phyloP scores from a whole-genome alignment of 176 grass and related monocot genomes.

The Triticum aestivum region DNA sequence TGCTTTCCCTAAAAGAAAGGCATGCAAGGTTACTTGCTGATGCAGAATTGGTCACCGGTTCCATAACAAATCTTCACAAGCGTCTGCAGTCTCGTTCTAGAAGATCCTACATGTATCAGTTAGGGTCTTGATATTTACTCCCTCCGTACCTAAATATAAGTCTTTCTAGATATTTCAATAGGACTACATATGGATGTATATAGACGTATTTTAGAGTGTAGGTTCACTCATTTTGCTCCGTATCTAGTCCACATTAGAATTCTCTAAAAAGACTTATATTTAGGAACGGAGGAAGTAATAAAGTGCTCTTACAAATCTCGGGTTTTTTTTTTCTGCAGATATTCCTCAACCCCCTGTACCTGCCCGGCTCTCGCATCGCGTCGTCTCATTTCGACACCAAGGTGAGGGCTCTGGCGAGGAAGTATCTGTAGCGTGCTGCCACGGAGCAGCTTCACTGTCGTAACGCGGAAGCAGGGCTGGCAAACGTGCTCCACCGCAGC shows the following conservation, averaged over 20 bases:
- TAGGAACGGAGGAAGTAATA: no score
- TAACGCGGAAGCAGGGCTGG: background rate
- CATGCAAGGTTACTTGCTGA: background rate
- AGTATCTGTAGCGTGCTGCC: conserved; percentile 49
- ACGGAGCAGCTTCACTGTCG: background rate
- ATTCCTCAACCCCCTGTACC: conserved; percentile 76
- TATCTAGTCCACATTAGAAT: no score
- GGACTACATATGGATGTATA: no score
- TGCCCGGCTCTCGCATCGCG: conserved; percentile 79
- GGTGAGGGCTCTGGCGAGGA: conserved; percentile 83
- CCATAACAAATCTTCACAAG: background rate
- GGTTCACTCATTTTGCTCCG: no score
- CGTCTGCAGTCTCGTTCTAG: background rate
- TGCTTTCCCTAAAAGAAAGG: background rate
- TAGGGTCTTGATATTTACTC: background rate
- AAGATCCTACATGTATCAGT: conserved; percentile 1
- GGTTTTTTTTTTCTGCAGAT: conserved; percentile 43
- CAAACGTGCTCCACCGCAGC: background rate
- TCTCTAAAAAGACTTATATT: no score
- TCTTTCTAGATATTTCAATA: no score
- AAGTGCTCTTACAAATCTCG: background rate
- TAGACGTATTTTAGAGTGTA: no score
- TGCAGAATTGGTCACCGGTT: background rate
- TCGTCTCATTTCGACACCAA: conserved; percentile 94
- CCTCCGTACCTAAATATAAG: no score